phyloP scores from a whole-genome alignment of 495 filamentous ascomycete genomes.

The Lophiostoma macrostomum region DNA sequence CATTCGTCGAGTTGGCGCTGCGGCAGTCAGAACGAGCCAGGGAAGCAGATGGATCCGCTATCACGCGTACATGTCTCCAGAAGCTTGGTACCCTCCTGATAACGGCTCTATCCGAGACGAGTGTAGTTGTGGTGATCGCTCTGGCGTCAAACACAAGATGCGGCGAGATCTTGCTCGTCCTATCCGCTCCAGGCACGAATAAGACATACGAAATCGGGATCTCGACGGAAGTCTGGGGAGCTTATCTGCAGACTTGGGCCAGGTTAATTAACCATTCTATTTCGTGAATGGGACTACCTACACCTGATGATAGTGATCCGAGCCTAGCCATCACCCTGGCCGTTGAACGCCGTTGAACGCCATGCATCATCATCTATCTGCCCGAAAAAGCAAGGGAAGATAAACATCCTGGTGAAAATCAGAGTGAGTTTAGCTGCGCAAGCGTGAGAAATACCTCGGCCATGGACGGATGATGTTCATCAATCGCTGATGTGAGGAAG shows the following conservation, averaged over 20 bases:
- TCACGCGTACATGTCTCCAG: conserved; percentile 24
- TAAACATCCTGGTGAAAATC: conserved; percentile 1
- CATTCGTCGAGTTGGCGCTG: conserved; percentile 16
- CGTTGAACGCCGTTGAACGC: not conserved
- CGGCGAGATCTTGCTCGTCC: not conserved
- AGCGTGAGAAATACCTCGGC: not conserved
- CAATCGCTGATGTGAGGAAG: not conserved
- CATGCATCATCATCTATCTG: not conserved
- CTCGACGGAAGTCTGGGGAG: no score
- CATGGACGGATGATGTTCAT: not conserved
- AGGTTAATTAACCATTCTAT: not conserved
- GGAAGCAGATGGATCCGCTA: conserved; percentile 5
- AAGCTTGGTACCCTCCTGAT: conserved; percentile 16
- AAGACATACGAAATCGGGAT: no score
- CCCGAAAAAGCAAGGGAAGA: not conserved
- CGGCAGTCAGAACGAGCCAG: conserved; percentile 6
- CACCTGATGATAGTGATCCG: not conserved
- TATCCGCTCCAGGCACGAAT: no score
- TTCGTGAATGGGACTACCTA: conserved; percentile 4
- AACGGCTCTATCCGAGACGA: conserved; percentile 15
- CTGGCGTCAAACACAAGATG: not conserved
- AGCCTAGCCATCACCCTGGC: not conserved
- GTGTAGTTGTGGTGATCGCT: not conserved
- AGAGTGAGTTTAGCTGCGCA: not conserved
- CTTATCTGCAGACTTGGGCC: not conserved